A percentile compares a stretch with the other conserved stretches of the same genome.
phyloP scores from a whole-genome alignment of 2,329 filamentous ascomycete species.

The Penicillium sp. region DNA sequence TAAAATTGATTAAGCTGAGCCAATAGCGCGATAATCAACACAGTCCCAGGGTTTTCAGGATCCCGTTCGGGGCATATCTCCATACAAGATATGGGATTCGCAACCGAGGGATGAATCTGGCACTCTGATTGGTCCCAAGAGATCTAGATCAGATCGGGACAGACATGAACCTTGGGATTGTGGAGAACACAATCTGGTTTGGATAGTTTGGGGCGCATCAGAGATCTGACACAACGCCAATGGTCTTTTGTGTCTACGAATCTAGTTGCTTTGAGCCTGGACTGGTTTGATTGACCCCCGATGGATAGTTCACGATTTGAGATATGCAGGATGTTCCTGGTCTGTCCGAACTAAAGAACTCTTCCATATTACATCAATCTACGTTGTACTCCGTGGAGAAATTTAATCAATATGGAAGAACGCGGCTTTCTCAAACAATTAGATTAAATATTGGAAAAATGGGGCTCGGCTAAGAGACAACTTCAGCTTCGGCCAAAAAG shows the following conservation, averaged over 20 bases:
- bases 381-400: neutral
- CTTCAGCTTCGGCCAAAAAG: neutral
- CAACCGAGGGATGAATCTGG: conserved; percentile 10
- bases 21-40: neutral
- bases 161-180: conserved; percentile 16
- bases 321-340: no score
- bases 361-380: no score
- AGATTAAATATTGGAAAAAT: neutral
- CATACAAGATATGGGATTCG: conserved; percentile 1
- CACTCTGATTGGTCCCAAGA: neutral
- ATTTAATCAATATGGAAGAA: no score
- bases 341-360: no score
- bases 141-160: conserved; percentile 26
- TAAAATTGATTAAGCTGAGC: conserved; percentile 17
- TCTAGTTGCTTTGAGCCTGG: no score
- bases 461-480: neutral
- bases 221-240: neutral
- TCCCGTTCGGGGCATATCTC: neutral
- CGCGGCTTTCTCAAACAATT: neutral
- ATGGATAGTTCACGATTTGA: no score
- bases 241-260: no score
- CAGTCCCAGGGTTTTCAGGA: neutral
- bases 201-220: conserved; percentile 10
- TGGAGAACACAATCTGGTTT: neutral
- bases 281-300: no score